Percentiles rank a stretch among this genome's conserved stretches.
These are phyloP conservation scores for Coemansia sp. DNA, from an alignment of 192 early-diverging fungal species.

Conservation along the genomic window DNA sequence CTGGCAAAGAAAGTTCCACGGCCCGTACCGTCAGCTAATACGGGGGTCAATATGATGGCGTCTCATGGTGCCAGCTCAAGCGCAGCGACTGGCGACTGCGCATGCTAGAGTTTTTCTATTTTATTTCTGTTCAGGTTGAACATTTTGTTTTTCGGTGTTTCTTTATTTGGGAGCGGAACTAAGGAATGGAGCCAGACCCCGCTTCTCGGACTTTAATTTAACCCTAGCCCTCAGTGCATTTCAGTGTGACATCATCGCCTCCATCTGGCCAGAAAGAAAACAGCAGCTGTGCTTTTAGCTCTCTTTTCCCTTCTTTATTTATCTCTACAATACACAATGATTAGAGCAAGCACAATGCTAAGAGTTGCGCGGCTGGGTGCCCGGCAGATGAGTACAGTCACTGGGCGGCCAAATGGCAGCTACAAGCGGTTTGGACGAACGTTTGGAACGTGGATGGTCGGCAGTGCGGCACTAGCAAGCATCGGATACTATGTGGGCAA, in stretches of 20 bases:
- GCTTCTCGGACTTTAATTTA: too few relatives aligned
- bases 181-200: too few relatives aligned
- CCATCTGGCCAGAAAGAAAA: too few relatives aligned
- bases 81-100: slow-evolving; percentile 32
- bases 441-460: slow-evolving; percentile 24
- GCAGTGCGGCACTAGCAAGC: slow-evolving; percentile 13
- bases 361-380: background rate
- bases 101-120: slow-evolving; percentile 31
- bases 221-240: too few relatives aligned
- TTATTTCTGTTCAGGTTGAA: background rate
- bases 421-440: slow-evolving; percentile 24
- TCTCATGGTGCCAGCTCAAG: slow-evolving; percentile 10
- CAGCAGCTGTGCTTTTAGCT: background rate
- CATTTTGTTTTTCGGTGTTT: too few relatives aligned
- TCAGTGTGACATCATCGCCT: too few relatives aligned
- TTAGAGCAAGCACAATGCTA: slow-evolving; percentile 4
- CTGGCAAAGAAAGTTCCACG: slow-evolving; percentile 79
- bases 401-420: background rate
- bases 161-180: too few relatives aligned
- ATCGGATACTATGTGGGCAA: slow-evolving; percentile 23
- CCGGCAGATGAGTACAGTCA: background rate
- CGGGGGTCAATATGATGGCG: slow-evolving; percentile 34
- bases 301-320: slow-evolving; percentile 10
- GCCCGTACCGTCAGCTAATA: slow-evolving; percentile 12
- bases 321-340: background rate